These are phyloP conservation scores for Phylloporus sp. DNA, from an alignment of 768 basidiomycete species.

Conservation along the genomic window DNA sequence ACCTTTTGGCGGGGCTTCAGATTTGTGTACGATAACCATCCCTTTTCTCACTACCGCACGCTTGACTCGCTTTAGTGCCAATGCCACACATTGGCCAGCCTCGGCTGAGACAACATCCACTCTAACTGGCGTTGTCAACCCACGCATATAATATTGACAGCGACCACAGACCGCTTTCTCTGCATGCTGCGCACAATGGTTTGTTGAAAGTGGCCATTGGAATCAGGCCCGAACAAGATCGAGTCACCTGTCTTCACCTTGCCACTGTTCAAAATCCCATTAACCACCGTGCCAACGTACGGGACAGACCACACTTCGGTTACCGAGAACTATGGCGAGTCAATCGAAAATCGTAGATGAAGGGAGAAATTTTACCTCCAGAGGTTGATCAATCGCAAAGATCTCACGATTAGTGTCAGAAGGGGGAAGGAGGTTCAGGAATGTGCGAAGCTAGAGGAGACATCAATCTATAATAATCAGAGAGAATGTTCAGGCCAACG, in stretches of 20 bases:
- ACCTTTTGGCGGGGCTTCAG: constrained; percentile 77
- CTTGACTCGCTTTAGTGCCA: constrained; percentile 87
- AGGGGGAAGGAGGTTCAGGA: constrained; percentile 87
- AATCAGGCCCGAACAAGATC: constrained; percentile 86
- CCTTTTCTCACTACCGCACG: constrained; percentile 84
- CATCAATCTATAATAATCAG: constrained; percentile 9
- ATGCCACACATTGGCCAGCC: constrained; percentile 92
- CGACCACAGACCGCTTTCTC: constrained; percentile 66
- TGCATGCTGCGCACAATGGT: constrained; percentile 90
- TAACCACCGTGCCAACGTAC: constrained; percentile 80
- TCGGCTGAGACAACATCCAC: constrained; percentile 82
- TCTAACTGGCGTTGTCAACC: constrained; percentile 35
- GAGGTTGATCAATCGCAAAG: constrained; percentile 72
- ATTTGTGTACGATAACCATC: constrained; percentile 86
- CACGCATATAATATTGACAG: neutral
- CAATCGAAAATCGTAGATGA: neutral
- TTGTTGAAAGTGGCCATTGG: constrained; percentile 81
- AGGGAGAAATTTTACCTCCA: constrained; percentile 53
- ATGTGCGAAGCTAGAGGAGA: constrained; percentile 64
- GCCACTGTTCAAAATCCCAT: constrained; percentile 80
- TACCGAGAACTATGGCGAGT: constrained; percentile 60
- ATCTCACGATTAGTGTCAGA: constrained; percentile 81
- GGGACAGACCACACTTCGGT: constrained; percentile 89
- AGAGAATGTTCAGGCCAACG: constrained; percentile 37
- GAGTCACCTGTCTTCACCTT: constrained; percentile 74